These are phyloP conservation scores for Recurvomyces mirabilis DNA, from an alignment of 495 filamentous ascomycete species.

Conservation along the genomic window DNA sequence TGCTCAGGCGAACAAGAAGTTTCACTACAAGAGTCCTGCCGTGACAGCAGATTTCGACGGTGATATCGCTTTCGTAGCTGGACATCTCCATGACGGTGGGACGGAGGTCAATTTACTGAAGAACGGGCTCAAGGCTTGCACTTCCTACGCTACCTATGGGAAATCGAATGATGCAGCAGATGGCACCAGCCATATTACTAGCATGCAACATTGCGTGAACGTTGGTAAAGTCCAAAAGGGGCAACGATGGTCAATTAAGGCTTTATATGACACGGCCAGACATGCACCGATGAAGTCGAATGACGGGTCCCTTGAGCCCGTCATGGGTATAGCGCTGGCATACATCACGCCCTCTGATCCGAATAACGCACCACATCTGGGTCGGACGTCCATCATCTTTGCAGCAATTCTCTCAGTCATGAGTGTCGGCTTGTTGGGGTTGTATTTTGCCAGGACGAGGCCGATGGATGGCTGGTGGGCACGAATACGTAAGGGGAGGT, in stretches of 20 bases:
- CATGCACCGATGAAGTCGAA: slow-evolving; percentile 7
- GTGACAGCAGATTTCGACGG: slow-evolving; percentile 1
- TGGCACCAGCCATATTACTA: background rate
- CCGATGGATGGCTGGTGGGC: too few relatives aligned
- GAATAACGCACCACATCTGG: background rate
- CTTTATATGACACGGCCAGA: slow-evolving; percentile 10
- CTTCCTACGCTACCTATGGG: background rate
- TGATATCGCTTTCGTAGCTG: slow-evolving; percentile 1
- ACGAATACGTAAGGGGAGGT: too few relatives aligned
- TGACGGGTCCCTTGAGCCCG: slow-evolving; percentile 11
- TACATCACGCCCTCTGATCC: slow-evolving; percentile 3
- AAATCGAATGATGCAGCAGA: background rate
- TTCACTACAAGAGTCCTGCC: slow-evolving; percentile 1
- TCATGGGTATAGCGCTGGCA: slow-evolving; percentile 15
- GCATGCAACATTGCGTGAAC: background rate
- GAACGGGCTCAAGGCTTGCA: slow-evolving; percentile 8
- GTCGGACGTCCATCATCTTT: background rate
- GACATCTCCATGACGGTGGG: slow-evolving; percentile 17
- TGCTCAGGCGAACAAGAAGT: background rate
- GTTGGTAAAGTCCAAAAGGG: background rate
- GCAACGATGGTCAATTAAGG: slow-evolving; percentile 6
- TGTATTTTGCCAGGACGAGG: background rate
- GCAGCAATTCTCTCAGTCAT: background rate
- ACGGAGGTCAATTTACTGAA: slow-evolving; percentile 10
- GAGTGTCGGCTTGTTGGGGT: background rate